Percentiles rank a stretch among this genome's conserved stretches.
phyloP scores from a whole-genome alignment of 257 asterid species.

The Agastache rugosa region DNA sequence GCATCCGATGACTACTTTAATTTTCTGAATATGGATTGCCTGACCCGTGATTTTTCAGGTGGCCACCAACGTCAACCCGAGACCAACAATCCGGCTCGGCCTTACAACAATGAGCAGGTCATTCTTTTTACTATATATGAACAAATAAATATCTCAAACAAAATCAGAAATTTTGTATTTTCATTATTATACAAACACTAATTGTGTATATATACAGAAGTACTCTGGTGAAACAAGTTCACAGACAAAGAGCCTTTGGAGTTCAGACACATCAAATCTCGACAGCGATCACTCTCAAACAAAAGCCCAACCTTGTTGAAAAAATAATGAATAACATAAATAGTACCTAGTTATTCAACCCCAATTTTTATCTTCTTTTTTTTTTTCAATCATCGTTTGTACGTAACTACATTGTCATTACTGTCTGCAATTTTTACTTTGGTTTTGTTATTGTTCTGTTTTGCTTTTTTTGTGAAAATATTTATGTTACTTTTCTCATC shows the following conservation, averaged over 20 bases:
- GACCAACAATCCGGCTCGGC: conserved; percentile 13
- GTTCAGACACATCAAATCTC: conserved; percentile 43
- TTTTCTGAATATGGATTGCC: conserved; percentile 33
- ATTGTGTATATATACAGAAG: conserved; percentile 26
- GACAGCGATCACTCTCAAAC: conserved; percentile 43
- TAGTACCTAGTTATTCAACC: no score
- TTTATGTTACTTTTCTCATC: background rate
- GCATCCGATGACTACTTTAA: conserved; percentile 37
- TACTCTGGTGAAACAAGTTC: conserved; percentile 20
- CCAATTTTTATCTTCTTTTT: background rate
- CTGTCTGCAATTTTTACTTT: background rate
- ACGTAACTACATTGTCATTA: background rate
- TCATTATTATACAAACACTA: no score
- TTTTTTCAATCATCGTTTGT: background rate
- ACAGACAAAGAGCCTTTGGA: conserved; percentile 39
- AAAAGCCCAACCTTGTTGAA: conserved; percentile 2
- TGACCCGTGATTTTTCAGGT: conserved; percentile 24
- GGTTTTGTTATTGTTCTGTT: background rate
- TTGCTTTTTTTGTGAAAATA: background rate
- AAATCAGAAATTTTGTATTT: no score
- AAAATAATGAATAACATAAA: no score
- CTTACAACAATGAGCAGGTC: conserved; percentile 39
- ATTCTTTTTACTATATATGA: no score
- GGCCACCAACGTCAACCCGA: conserved; percentile 19
- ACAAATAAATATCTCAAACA: no score